Base-by-base conservation (phyloP, 169 alveolate genomes). In the Plasmodium billcollinsi region DNA sequence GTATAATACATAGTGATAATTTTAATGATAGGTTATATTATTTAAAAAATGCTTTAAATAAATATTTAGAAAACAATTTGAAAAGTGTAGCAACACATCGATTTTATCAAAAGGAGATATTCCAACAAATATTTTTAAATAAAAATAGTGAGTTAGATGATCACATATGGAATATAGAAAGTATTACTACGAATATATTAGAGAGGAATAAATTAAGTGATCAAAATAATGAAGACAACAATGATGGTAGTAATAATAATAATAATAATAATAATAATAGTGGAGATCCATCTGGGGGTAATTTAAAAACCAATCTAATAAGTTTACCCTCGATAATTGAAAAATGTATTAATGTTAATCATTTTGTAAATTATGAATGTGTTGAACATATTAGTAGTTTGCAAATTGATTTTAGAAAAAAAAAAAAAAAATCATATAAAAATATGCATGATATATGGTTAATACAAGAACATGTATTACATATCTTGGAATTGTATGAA, bases 41-140 rank as follows among this genome's bases (percentile, higher is more conserved):
- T 70, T 69, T 83, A 62, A 83, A 83, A 56, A 58, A 29, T 69
- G 91, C 91, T 0, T 54, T 83, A 43, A 26, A 83, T 29, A 54
- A 50, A 69, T 83, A 83, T 69, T 20, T 83, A 62, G 54, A 83
- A 45, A 83, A 83, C 59, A 83, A 83, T 83, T 83, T 83, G 58
- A 69, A 70, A 69, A 83, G 91, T 50, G 91, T 83, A 15, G 91
- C 91, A 6, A 83, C 91, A 33, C 91, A 83, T 83, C 54, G 91
- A 49, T 83, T 83, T 49, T 83, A 83, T 45, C 91, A 83, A 73
- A 83, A 83, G 54, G 73, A 83, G 21, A 83, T 83, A 69, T 83
- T 83, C 70, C 91, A 83, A 83, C 43, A 83, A 24, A 43, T 83
- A 83, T 83, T 83, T 83, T 69, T 83, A 69, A 65, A 76, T 20